phyloP scores from a whole-genome alignment of 805 yeast genomes.

The Maudiozyma serrabonitensis region DNA sequence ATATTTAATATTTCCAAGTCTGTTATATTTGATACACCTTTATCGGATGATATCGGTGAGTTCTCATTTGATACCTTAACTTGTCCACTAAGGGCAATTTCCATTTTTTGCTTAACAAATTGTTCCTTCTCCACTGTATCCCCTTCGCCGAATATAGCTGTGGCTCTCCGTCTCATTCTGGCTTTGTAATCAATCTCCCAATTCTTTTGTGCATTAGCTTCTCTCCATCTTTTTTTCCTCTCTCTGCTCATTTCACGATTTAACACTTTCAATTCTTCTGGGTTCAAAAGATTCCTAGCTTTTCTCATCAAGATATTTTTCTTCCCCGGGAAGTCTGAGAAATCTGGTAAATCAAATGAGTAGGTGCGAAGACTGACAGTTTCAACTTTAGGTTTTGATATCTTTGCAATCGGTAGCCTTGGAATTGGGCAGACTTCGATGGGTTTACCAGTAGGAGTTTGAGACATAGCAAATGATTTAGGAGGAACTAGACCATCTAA shows the following conservation, averaged over 20 bases:
- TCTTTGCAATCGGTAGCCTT: background rate
- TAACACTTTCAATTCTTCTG: constrained; percentile 14
- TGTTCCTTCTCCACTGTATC: constrained; percentile 44
- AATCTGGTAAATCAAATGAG: constrained; percentile 16
- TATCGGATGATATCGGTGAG: background rate
- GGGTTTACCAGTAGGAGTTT: too few relatives aligned
- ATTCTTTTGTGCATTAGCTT: constrained; percentile 63
- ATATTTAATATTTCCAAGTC: constrained; percentile 25
- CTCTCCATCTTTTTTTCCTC: constrained; percentile 30
- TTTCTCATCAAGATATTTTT: constrained; percentile 16
- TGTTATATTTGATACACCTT: constrained; percentile 6
- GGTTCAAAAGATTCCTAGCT: constrained; percentile 14
- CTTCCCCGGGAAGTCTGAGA: constrained; percentile 11
- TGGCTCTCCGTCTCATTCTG: constrained; percentile 67
- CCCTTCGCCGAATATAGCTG: constrained; percentile 49
- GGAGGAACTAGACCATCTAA: constrained; percentile 27
- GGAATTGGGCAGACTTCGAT: too few relatives aligned
- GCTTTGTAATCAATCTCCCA: constrained; percentile 81
- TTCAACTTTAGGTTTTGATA: background rate
- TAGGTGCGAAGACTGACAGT: background rate
- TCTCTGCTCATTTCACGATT: constrained; percentile 24
- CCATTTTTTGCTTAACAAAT: constrained; percentile 72
- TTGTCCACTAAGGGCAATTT: constrained; percentile 1
- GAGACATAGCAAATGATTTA: background rate
- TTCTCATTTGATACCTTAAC: constrained; percentile 6